Conservation (phyloP, 2,329 filamentous ascomycete species). For the Aspergillus pseudoviridinutans region DNA sequence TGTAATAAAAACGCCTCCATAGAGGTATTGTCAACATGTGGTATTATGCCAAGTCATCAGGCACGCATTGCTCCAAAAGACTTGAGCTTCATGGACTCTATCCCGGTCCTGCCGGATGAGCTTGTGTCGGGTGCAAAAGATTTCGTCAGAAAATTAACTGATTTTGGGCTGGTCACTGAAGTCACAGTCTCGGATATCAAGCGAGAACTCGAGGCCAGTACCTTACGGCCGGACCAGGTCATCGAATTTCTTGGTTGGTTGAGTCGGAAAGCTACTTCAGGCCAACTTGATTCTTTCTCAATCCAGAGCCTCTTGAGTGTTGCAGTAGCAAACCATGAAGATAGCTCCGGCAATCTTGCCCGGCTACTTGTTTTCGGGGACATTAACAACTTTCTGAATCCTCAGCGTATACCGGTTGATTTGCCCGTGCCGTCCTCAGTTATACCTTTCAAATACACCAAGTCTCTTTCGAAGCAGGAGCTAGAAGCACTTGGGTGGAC, state of each 20-base stretch:
- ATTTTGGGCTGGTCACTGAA: slow-evolving; percentile 80
- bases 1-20: slow-evolving; percentile 78
- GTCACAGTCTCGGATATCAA: slow-evolving; percentile 86
- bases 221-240: slow-evolving; percentile 73
- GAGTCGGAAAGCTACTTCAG: slow-evolving; percentile 64
- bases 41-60: slow-evolving; percentile 76
- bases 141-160: slow-evolving; percentile 76
- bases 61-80: slow-evolving; percentile 73
- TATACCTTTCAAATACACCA: slow-evolving; percentile 80
- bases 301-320: slow-evolving; percentile 71
- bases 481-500: slow-evolving; percentile 82
- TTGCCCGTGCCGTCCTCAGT: slow-evolving; percentile 77
- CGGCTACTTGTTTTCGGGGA: slow-evolving; percentile 72
- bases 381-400: slow-evolving; percentile 70
- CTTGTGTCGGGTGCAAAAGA: slow-evolving; percentile 63
- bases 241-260: slow-evolving; percentile 82
- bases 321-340: slow-evolving; percentile 55
- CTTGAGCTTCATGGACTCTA: slow-evolving; percentile 76
- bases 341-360: slow-evolving; percentile 56
- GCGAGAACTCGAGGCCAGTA: slow-evolving; percentile 74
- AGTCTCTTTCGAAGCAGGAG: slow-evolving; percentile 60
- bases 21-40: slow-evolving; percentile 82
- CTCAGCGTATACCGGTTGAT: slow-evolving; percentile 74
- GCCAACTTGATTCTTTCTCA: slow-evolving; percentile 66
- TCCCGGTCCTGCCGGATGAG: slow-evolving; percentile 77